Conservation (phyloP, 2,329 filamentous ascomycete genomes). For the Ustulina deusta region DNA sequence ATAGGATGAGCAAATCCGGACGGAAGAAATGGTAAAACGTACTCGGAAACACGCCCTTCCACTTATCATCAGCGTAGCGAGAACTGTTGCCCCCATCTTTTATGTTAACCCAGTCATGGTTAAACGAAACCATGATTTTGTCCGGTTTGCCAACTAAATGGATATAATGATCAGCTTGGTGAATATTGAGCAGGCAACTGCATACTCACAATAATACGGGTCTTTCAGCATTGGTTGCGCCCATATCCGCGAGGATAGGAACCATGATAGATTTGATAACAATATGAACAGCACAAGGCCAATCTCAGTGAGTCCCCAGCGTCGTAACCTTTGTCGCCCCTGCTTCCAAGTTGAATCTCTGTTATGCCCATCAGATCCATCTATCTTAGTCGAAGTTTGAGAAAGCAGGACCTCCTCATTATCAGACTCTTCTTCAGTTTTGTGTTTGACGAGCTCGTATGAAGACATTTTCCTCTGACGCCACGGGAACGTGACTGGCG, state of each 20-base stretch:
- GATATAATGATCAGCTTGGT: constrained; percentile 4
- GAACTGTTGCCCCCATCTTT: constrained; percentile 5
- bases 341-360: neutral
- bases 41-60: constrained; percentile 20
- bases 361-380: neutral
- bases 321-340: neutral
- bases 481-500: too few species aligned
- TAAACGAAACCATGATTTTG: constrained; percentile 15
- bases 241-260: constrained; percentile 11
- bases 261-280: constrained; percentile 16
- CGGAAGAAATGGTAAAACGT: neutral
- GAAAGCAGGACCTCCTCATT: constrained; percentile 3
- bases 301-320: constrained; percentile 3
- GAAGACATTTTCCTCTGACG: constrained; percentile 3
- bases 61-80: constrained; percentile 20
- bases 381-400: constrained; percentile 5
- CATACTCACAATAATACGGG: constrained; percentile 12
- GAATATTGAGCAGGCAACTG: neutral
- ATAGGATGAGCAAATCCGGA: neutral
- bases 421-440: constrained; percentile 4
- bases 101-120: constrained; percentile 17
- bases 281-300: constrained; percentile 6
- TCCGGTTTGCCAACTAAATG: constrained; percentile 3
- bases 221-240: neutral
- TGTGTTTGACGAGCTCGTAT: constrained; percentile 10